phyloP scores from a whole-genome alignment of 257 asterid genomes.

The Euphrasia confusa region DNA sequence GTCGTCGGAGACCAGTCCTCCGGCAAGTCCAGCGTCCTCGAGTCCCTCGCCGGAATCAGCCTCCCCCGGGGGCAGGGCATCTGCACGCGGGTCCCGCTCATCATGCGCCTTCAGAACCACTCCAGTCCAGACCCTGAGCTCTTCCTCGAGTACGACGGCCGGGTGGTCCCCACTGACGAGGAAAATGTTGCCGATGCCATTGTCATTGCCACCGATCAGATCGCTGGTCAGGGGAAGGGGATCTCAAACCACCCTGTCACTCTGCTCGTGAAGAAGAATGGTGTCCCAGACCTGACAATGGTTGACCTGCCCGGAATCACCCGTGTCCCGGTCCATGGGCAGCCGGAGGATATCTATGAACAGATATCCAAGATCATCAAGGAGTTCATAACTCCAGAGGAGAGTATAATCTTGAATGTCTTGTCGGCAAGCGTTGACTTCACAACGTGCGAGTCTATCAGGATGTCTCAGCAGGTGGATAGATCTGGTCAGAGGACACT shows the following conservation, averaged over 20 bases:
- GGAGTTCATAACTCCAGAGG: constrained; percentile 32
- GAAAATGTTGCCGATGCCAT: constrained; percentile 22
- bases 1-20: constrained; percentile 49
- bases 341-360: constrained; percentile 31
- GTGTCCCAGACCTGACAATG: constrained; percentile 39
- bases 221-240: constrained; percentile 36
- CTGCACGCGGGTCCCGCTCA: constrained; percentile 45
- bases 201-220: constrained; percentile 23
- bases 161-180: constrained; percentile 29
- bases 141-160: constrained; percentile 29
- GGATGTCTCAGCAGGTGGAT: constrained; percentile 36
- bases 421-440: constrained; percentile 33
- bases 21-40: constrained; percentile 50
- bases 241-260: constrained; percentile 30
- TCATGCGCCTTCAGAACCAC: constrained; percentile 36
- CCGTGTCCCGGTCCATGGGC: constrained; percentile 37
- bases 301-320: constrained; percentile 44
- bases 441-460: constrained; percentile 29
- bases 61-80: constrained; percentile 54
- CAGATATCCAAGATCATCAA: constrained; percentile 30
- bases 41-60: constrained; percentile 48
- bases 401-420: constrained; percentile 35
- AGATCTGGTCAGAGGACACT: constrained; percentile 31
- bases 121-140: constrained; percentile 18
- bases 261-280: constrained; percentile 34